Evolutionary conservation across 164 flowering plant species (phyloP), one percentile per base, ranked within the genome.

Genomic region (Stephania yunnanensis): DNA sequence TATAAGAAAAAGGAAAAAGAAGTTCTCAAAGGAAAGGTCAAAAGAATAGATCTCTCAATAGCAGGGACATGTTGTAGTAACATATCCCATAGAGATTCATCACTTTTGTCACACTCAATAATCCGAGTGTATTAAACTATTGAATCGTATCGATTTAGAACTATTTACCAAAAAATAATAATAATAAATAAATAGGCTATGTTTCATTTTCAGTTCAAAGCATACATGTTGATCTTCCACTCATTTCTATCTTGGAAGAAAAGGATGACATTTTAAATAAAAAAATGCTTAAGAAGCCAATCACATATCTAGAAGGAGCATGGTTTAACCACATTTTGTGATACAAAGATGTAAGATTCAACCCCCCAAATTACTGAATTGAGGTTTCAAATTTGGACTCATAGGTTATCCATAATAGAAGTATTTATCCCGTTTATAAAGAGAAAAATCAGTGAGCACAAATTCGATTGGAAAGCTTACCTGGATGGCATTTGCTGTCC

Each of bases 401-500:
- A 15, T 58, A 13, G 20, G n/a, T n/a, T 15, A 25, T 20, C 29
- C 29, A 61, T 61, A 50, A 50, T 50, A 50, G 11, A 48, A 25
- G 25, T 8, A 48, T 48, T 48, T 48, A 1, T 55, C 64, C 17
- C 5, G 5, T n/a, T 44, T 17, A 31, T 19, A 36, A 17, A 50
- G 19, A 68, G 48, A 42, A 53, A 29, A 0, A 15, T 12, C 9
- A 61, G 48, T 2, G 36, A 7, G 19, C 6, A 31, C 9, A 55
- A 68, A 53, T 20, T n/a, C 48, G 45, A 5, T 75, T 22, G 8
- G 15, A 66, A 65, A 48, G 36, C 31, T 79, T 84, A 95, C 99
- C 92, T 92, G 94, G 75, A 95, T 87, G 10, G 84, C 86, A 79
- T 87, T 87, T 78, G 88, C 91, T 29, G 93, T 85, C 77, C 78